A percentile compares a stretch with the other conserved stretches of the same genome.
These are phyloP conservation scores for Cicer arietinum DNA, from an alignment of 306 rosid species.

Conservation along the genomic window DNA sequence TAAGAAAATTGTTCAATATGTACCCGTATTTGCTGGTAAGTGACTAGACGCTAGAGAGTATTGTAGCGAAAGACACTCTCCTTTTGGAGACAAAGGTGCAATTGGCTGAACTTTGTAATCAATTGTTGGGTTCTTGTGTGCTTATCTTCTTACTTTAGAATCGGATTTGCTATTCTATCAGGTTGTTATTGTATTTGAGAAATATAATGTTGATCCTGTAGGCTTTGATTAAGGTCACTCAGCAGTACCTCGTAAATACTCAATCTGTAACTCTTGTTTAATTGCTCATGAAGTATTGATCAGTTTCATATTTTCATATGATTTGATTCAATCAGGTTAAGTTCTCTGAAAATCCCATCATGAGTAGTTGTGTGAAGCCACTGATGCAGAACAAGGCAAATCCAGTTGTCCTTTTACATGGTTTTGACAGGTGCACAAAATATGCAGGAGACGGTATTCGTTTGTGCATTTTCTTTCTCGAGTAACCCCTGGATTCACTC, in stretches of 20 bases:
- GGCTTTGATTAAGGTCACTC: neutral
- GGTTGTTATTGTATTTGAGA: neutral
- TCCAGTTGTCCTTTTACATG: constrained; percentile 92
- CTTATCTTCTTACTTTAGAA: neutral
- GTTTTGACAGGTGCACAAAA: constrained; percentile 82
- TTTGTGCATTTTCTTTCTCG: constrained; percentile 30
- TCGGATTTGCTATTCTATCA: neutral
- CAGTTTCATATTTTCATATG: constrained; percentile 37
- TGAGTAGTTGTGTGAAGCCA: constrained; percentile 93
- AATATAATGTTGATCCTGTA: neutral
- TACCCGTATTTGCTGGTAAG: too few species aligned
- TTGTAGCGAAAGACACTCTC: too few species aligned
- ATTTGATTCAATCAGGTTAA: constrained; percentile 58
- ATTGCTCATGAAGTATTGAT: constrained; percentile 1
- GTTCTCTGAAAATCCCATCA: constrained; percentile 61
- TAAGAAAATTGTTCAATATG: too few species aligned
- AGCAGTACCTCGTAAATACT: neutral
- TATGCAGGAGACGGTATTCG: constrained; percentile 16
- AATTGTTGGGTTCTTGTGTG: too few species aligned
- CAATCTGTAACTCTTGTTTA: neutral
- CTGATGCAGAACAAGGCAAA: constrained; percentile 55
- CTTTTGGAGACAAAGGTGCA: too few species aligned
- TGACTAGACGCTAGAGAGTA: too few species aligned
- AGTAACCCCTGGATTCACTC: constrained; percentile 46
- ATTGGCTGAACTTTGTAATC: too few species aligned